Percentiles rank a stretch among this genome's conserved stretches.
These are phyloP conservation scores for Protomyces inouyei DNA, from an alignment of 1,139 yeast species.

Conservation along the genomic window DNA sequence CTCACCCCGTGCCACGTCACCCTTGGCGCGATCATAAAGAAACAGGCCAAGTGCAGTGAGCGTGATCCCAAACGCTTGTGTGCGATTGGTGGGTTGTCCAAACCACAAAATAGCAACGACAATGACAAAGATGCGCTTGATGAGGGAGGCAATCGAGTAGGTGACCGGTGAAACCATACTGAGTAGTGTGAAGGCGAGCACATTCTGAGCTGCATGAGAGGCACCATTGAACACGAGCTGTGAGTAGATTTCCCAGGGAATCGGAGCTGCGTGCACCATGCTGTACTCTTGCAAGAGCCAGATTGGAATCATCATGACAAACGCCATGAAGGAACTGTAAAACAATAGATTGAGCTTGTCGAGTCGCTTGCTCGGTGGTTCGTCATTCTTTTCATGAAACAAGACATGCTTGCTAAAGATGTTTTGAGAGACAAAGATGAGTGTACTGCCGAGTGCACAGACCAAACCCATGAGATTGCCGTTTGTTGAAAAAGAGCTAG, in stretches of 20 bases:
- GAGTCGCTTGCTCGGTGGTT: constrained; percentile 45
- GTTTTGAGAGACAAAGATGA: constrained; percentile 85
- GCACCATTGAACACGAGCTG: constrained; percentile 49
- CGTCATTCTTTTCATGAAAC: constrained; percentile 43
- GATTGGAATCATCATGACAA: constrained; percentile 67
- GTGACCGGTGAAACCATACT: constrained; percentile 84
- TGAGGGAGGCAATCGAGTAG: constrained; percentile 81
- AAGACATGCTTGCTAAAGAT: constrained; percentile 81
- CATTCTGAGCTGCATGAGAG: constrained; percentile 77
- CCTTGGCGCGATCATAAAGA: constrained; percentile 33
- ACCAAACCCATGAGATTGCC: constrained; percentile 58
- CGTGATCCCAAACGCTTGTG: constrained; percentile 65
- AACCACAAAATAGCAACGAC: constrained; percentile 73
- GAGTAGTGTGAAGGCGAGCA: constrained; percentile 82
- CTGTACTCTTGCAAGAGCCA: constrained; percentile 63
- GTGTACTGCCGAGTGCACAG: constrained; percentile 74
- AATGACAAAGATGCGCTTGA: constrained; percentile 82
- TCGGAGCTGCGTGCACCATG: constrained; percentile 29
- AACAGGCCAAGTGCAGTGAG: constrained; percentile 48
- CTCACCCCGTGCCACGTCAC: constrained; percentile 28
- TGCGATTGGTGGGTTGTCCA: constrained; percentile 49
- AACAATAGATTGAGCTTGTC: constrained; percentile 80
- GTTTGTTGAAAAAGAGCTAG: constrained; percentile 40
- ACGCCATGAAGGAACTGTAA: constrained; percentile 80
- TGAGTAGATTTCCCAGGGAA: constrained; percentile 14